phyloP scores from a whole-genome alignment of 345 rosid species.

The Lumnitzera racemosa region DNA sequence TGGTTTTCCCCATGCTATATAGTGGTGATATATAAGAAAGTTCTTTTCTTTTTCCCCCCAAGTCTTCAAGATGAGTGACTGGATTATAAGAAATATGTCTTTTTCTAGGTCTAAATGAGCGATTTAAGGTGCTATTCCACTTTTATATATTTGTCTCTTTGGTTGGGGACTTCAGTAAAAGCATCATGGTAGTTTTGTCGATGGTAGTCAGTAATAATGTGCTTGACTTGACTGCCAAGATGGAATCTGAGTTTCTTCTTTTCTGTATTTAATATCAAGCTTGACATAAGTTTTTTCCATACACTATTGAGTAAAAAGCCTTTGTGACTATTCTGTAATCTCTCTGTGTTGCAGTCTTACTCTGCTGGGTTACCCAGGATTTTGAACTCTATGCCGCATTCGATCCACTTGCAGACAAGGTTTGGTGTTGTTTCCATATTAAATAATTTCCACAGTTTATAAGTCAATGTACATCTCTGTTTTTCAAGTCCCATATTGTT shows the following conservation, averaged over 20 bases:
- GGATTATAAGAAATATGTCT: too few relatives aligned
- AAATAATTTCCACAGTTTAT: conserved; percentile 1
- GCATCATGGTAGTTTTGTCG: too few relatives aligned
- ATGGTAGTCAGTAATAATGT: too few relatives aligned
- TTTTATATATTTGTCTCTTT: too few relatives aligned
- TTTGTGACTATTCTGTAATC: background rate
- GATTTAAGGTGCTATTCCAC: too few relatives aligned
- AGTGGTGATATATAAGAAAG: too few relatives aligned
- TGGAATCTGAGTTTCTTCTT: background rate
- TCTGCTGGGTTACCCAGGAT: conserved; percentile 97
- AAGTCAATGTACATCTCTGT: background rate
- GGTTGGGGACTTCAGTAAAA: background rate
- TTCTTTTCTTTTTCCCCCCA: too few relatives aligned
- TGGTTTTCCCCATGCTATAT: too few relatives aligned
- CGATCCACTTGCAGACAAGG: conserved; percentile 99
- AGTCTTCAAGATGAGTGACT: too few relatives aligned
- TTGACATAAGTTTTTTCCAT: conserved; percentile 1
- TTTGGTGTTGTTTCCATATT: conserved; percentile 15
- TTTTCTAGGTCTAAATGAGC: too few relatives aligned
- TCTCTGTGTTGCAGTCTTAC: conserved; percentile 50
- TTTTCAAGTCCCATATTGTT: too few relatives aligned
- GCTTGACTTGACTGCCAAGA: too few relatives aligned
- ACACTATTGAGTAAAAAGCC: background rate
- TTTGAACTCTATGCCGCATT: conserved; percentile 97
- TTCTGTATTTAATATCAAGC: background rate